Base-by-base conservation (phyloP, 495 filamentous ascomycete genomes). In the Penicillium daleae region DNA sequence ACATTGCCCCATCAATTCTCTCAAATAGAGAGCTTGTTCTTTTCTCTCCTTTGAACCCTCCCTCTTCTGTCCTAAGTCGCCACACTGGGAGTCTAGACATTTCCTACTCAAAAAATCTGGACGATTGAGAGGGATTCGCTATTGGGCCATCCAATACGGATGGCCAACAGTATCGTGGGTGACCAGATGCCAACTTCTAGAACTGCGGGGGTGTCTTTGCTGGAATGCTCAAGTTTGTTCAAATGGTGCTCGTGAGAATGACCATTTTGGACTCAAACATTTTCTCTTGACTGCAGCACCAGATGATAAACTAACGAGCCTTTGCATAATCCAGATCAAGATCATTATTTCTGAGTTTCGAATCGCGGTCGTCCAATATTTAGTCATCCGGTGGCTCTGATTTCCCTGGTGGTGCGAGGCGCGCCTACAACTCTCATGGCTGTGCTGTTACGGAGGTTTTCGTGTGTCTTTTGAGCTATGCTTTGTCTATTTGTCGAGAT, bases 401-500 rank as follows among this genome's bases (percentile, higher is more conserved):
- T 39, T 39, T 39, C 13, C 13, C 13, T 17, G 35, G 12, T 39
- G 35, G 35, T 17, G 15, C 13, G 5, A 39, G 13, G 13, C 17
- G 35, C 4, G 17, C 5, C 35, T 17, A 39, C 35, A 17, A 39
- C 35, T 17, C 13, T 39, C 13, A 4, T 39, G 35, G 35, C 35
- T 39, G 3, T 17, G 15, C 5, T 17, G 13, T 12, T 39, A 39
- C 35, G 35, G 13, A 17, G 15, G 35, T 31, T 15, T 4, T 5
- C 12, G 1, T 39, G 35, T 39, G 13, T 39, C 12, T 17, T 39
- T 39, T 1, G 35, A 39, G 15, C 13, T 39, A 17, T 10, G 35
- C 13, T 15, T 17, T 39, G 35, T 13, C 35, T 17, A 97, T 71
- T 91, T 96, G 73, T 97, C 13, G 93, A 97, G 7, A 92, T 97